Base-by-base conservation (phyloP, 192 early-diverging fungal species). In the Backusella psychrophila region DNA sequence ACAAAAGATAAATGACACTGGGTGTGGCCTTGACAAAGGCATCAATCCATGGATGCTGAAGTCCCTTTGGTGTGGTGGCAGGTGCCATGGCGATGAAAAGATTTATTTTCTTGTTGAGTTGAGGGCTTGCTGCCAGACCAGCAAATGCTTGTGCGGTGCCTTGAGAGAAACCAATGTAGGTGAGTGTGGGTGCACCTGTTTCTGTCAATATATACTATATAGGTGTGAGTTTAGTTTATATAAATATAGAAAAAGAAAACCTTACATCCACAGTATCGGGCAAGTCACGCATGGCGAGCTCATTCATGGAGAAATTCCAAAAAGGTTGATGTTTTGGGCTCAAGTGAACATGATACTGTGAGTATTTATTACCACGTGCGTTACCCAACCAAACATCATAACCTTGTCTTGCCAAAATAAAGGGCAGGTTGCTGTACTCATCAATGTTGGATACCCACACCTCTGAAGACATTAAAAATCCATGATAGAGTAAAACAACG, bases 321-420 rank as follows among this genome's bases (percentile, higher is more conserved):
- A 96, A 96, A 38, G 83, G 82, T 66, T 88, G 85, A 71, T 95
- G 87, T 46, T 84, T 80, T 0, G 93, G 90, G 36, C 85, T 90
- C 41, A 88, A 84, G 19, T 80, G 88, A 46, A 89, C 79, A 77
- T 98, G 94, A 74, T 94, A 95, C 79, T 93, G 94, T 52, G 91
- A 91, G 80, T 97, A 97, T 83, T 98, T 98, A 86, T 97, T 97
- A 15, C 96, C 97, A 29, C 97, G 86, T 26, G 94, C 91, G 79
- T 99, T 98, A 29, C 95, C 96, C 7, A 99, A 78, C 97, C 97
- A 99, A 0, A 99, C 97, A 82, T 98, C 97, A 82, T 95, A 98
- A 52, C 93, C 93, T 8, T 91, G 92, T 68, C 96, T 93, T 6
- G 94, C 95, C 29, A 99, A 89, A 4, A 94, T 81, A 76, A 95